phyloP scores from a whole-genome alignment of 176 grass and related monocot species.

The Rhynchospora breviuscula region DNA sequence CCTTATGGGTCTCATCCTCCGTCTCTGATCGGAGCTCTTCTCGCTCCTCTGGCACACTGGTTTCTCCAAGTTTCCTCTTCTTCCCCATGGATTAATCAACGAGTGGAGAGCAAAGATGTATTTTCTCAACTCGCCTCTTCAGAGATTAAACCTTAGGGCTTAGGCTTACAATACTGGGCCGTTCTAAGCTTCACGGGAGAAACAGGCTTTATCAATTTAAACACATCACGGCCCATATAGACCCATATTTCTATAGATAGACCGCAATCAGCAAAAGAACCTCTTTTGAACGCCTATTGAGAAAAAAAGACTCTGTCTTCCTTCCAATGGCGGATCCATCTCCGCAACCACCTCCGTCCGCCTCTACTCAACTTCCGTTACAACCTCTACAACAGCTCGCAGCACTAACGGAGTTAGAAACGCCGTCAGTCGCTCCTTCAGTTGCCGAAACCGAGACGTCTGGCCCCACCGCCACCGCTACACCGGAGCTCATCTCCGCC shows the following conservation, averaged over 20 bases:
- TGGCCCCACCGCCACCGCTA: background rate
- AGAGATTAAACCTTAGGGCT: too few relatives aligned
- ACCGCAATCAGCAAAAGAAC: background rate
- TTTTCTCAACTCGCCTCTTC: background rate
- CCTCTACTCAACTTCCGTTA: background rate
- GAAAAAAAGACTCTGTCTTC: background rate
- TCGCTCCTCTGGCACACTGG: background rate
- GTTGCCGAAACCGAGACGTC: background rate
- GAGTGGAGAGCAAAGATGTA: background rate
- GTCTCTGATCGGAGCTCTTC: background rate
- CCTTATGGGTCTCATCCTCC: too few relatives aligned
- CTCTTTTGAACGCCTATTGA: background rate
- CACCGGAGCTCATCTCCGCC: background rate
- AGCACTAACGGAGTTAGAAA: conserved; percentile 3
- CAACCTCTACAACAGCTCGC: background rate
- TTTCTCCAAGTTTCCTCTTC: background rate
- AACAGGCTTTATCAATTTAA: background rate
- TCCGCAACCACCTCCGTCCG: background rate
- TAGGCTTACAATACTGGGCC: too few relatives aligned
- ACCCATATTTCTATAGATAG: background rate
- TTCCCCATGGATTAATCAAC: background rate
- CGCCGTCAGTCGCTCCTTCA: background rate
- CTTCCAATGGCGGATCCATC: conserved; percentile 16
- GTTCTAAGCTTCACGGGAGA: too few relatives aligned
- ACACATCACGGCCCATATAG: background rate